These are phyloP conservation scores for Colletotrichum sublineola DNA, from an alignment of 2,329 filamentous ascomycete genomes.

Conservation along the genomic window DNA sequence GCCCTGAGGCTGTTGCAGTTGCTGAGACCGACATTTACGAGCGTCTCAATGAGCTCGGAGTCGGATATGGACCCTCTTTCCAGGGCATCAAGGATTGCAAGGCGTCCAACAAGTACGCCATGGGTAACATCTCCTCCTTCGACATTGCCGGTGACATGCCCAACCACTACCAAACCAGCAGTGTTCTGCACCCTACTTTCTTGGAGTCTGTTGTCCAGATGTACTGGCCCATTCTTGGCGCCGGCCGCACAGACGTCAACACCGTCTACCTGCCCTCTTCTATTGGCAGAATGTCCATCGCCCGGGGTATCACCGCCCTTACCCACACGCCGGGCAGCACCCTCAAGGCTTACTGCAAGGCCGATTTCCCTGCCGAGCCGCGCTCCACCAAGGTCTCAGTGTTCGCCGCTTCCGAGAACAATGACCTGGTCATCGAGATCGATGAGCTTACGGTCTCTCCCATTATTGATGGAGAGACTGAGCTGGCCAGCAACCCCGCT, in stretches of 20 bases:
- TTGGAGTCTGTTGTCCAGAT: conserved; percentile 45
- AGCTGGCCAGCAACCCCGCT: conserved; percentile 35
- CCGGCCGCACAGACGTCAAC: conserved; percentile 47
- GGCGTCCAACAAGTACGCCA: conserved; percentile 46
- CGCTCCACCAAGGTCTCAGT: conserved; percentile 43
- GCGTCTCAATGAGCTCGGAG: conserved; percentile 59
- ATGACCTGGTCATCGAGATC: conserved; percentile 44
- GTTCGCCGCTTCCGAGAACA: conserved; percentile 40
- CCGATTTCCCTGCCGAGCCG: conserved; percentile 39
- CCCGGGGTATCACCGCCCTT: conserved; percentile 49
- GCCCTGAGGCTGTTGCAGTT: conserved; percentile 46
- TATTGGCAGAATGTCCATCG: conserved; percentile 48
- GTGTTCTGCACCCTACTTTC: conserved; percentile 44
- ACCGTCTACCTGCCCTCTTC: conserved; percentile 53
- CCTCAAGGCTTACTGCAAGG: conserved; percentile 44
- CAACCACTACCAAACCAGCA: conserved; percentile 43
- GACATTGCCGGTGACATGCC: conserved; percentile 44
- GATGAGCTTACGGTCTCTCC: conserved; percentile 46
- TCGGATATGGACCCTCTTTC: conserved; percentile 65
- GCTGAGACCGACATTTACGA: conserved; percentile 58
- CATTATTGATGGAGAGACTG: conserved; percentile 42
- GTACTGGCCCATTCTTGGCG: conserved; percentile 52
- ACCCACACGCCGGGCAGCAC: conserved; percentile 51
- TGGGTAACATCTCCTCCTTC: conserved; percentile 32
- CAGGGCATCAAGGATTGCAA: conserved; percentile 63